These are phyloP conservation scores for Ogataea salicorniae DNA, from an alignment of 805 yeast species.

Conservation along the genomic window DNA sequence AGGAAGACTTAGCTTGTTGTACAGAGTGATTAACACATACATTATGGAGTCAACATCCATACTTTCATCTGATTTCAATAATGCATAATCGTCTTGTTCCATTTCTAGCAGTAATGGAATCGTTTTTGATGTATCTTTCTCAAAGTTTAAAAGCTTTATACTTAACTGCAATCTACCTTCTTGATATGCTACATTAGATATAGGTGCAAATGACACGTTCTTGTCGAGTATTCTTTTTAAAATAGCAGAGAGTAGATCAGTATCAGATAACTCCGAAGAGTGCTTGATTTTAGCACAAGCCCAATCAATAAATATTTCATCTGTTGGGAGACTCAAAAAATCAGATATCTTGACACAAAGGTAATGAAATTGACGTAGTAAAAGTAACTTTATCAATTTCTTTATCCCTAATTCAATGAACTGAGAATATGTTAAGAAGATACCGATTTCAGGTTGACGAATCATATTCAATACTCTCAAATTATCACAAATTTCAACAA, in stretches of 20 bases:
- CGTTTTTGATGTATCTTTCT: constrained; percentile 57
- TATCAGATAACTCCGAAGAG: constrained; percentile 52
- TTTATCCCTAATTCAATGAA: constrained; percentile 48
- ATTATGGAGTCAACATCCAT: constrained; percentile 56
- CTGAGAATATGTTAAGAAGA: constrained; percentile 60
- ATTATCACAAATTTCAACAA: constrained; percentile 55
- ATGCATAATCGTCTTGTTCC: constrained; percentile 67
- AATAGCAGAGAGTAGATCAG: constrained; percentile 47
- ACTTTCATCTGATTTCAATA: constrained; percentile 58
- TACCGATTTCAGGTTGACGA: constrained; percentile 58
- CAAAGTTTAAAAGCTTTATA: constrained; percentile 59
- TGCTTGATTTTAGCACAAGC: constrained; percentile 62
- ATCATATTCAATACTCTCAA: constrained; percentile 68
- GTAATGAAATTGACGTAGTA: constrained; percentile 54
- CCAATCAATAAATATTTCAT: constrained; percentile 69
- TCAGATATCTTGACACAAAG: constrained; percentile 60
- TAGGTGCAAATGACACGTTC: constrained; percentile 50
- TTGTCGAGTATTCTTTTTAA: constrained; percentile 38
- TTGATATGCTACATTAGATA: constrained; percentile 62
- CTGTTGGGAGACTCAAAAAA: constrained; percentile 41
- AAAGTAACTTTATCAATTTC: constrained; percentile 49
- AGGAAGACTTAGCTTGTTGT: constrained; percentile 51
- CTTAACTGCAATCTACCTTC: constrained; percentile 79
- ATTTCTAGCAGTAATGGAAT: constrained; percentile 61
- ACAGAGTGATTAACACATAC: constrained; percentile 51